Conservation (phyloP, 2,329 filamentous ascomycete genomes). For the Talaromyces rugulosus region DNA sequence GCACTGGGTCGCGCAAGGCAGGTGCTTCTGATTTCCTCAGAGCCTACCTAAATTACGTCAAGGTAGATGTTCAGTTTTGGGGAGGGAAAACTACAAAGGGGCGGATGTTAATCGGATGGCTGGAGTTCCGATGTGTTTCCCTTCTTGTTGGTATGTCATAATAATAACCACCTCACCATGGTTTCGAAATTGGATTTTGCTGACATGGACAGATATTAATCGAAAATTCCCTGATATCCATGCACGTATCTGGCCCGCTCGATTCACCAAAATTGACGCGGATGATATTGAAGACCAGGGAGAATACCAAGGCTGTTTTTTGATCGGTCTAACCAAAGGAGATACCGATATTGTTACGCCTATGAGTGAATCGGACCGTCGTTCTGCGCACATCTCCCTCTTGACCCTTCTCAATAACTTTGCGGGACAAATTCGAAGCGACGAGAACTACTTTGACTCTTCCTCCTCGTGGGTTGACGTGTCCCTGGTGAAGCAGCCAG, state of each 20-base stretch:
- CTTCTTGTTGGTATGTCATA: conserved; percentile 53
- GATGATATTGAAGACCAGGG: conserved; percentile 17
- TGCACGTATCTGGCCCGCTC: conserved; percentile 60
- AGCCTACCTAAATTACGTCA: conserved; percentile 53
- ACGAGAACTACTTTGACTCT: conserved; percentile 32
- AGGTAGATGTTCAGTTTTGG: conserved; percentile 64
- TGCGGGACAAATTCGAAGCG: conserved; percentile 28
- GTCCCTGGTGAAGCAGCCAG: conserved; percentile 22
- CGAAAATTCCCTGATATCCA: conserved; percentile 49
- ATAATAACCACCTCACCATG: conserved; percentile 4
- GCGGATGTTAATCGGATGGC: conserved; percentile 57
- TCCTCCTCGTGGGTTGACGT: conserved; percentile 31
- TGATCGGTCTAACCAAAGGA: conserved; percentile 51
- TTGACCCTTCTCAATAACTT: conserved; percentile 31
- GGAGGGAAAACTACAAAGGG: conserved; percentile 54
- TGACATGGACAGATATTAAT: conserved; percentile 46
- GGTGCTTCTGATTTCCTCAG: conserved; percentile 45
- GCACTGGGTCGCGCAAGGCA: conserved; percentile 9
- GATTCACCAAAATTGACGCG: conserved; percentile 46
- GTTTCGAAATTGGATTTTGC: conserved; percentile 9
- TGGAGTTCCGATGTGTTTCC: conserved; percentile 57
- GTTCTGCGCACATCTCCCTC: conserved; percentile 42
- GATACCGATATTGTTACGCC: background rate
- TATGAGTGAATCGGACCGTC: conserved; percentile 34
- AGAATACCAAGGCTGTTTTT: conserved; percentile 59